A percentile compares a stretch with the other conserved stretches of the same genome.
phyloP scores from a whole-genome alignment of 352 stramenopile species.

The Phytopythium ostracodes region DNA sequence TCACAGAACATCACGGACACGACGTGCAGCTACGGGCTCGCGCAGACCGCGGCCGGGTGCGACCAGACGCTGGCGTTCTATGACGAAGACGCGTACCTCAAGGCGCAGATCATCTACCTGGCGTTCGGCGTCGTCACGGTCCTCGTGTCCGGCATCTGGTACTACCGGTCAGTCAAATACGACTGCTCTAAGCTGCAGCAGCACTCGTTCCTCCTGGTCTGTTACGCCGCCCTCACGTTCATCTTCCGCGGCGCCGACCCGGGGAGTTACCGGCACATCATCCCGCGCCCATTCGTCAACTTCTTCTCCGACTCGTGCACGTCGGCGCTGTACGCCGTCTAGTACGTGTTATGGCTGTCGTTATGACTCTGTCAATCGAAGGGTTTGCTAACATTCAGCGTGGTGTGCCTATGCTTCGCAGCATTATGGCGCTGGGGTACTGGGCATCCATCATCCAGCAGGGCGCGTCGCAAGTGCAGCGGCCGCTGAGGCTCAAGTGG shows the following conservation, averaged over 20 bases:
- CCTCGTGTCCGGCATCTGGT: slow-evolving; percentile 11
- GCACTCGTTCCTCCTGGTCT: slow-evolving; percentile 20
- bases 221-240: slow-evolving; percentile 23
- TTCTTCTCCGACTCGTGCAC: slow-evolving; percentile 31
- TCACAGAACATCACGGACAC: slow-evolving; percentile 26
- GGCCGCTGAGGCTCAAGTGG: slow-evolving; percentile 8
- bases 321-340: slow-evolving; percentile 24
- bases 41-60: slow-evolving; percentile 13
- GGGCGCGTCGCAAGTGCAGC: slow-evolving; percentile 11
- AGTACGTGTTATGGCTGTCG: slow-evolving; percentile 14
- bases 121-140: slow-evolving; percentile 10
- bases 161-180: slow-evolving; percentile 15
- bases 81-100: slow-evolving; percentile 13
- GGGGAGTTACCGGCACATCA: slow-evolving; percentile 20
- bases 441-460: slow-evolving; percentile 30
- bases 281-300: slow-evolving; percentile 18
- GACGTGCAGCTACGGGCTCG: slow-evolving; percentile 19
- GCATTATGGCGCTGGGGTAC: slow-evolving; percentile 22
- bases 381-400: not conserved
- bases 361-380: not conserved
- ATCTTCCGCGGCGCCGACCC: slow-evolving; percentile 23
- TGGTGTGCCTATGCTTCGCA: slow-evolving; percentile 3
- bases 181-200: slow-evolving; percentile 21
- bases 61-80: slow-evolving; percentile 19
- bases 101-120: slow-evolving; percentile 19